These are phyloP conservation scores for Asclepias syriaca DNA, from an alignment of 257 asterid species.

Conservation along the genomic window DNA sequence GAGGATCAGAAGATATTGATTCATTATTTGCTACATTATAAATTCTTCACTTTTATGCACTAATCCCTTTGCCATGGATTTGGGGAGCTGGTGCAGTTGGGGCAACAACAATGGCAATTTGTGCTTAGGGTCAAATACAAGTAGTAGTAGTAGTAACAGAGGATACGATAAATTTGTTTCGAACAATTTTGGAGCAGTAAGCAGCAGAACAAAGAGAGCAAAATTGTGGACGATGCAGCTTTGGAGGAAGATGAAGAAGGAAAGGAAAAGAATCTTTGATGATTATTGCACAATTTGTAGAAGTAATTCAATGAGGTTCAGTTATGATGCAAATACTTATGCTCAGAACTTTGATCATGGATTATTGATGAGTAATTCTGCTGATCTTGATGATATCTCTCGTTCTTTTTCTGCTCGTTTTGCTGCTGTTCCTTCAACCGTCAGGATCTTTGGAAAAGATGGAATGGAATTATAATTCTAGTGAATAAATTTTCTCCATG, in stretches of 20 bases:
- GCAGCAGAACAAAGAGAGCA: constrained; percentile 42
- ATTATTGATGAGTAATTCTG: constrained; percentile 10
- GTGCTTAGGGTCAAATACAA: constrained; percentile 23
- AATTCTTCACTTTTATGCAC: no score
- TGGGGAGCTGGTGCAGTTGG: constrained; percentile 24
- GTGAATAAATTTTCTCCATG: not conserved
- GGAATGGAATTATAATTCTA: constrained; percentile 27
- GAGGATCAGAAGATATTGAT: no score
- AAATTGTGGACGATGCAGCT: constrained; percentile 18
- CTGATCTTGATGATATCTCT: constrained; percentile 44
- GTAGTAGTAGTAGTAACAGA: constrained; percentile 26
- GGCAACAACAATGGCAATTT: constrained; percentile 26
- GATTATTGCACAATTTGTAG: constrained; percentile 13
- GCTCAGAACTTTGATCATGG: constrained; percentile 70
- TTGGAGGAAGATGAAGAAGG: constrained; percentile 74
- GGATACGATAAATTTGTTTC: constrained; percentile 33
- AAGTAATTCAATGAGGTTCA: constrained; percentile 38
- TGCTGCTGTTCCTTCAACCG: constrained; percentile 49
- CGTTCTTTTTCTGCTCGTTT: constrained; percentile 73
- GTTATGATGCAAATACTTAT: constrained; percentile 61
- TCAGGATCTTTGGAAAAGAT: constrained; percentile 43
- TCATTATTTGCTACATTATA: no score
- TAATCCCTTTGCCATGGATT: no score
- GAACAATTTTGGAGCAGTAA: constrained; percentile 4
- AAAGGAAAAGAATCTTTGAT: constrained; percentile 42